These are phyloP conservation scores for Ophiostoma montium DNA, from an alignment of 2,329 filamentous ascomycete species.

Conservation along the genomic window DNA sequence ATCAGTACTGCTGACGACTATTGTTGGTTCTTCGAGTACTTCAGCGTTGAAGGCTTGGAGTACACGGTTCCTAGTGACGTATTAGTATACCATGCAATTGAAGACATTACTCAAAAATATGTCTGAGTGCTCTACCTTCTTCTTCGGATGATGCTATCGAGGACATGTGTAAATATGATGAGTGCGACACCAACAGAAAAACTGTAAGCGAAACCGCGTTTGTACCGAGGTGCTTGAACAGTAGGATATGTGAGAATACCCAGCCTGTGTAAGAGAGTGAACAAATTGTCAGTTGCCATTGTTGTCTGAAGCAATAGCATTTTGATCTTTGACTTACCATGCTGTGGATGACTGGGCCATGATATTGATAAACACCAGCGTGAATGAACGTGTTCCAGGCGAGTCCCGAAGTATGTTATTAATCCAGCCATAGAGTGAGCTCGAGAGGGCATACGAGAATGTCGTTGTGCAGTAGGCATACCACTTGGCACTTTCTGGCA, in stretches of 20 bases:
- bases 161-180: conserved; percentile 1
- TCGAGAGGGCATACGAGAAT: conserved; percentile 35
- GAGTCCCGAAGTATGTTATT: conserved; percentile 34
- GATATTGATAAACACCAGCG: conserved; percentile 28
- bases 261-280: background rate
- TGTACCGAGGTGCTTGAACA: conserved; percentile 2
- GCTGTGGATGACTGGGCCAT: conserved; percentile 40
- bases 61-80: background rate
- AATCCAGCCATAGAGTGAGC: conserved; percentile 41
- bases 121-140: background rate
- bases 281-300: background rate
- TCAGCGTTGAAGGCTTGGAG: background rate
- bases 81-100: too few species aligned
- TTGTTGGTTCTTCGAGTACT: background rate
- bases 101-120: background rate
- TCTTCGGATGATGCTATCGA: background rate
- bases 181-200: conserved; percentile 1
- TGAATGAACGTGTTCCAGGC: conserved; percentile 26
- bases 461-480: conserved; percentile 37
- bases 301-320: too few species aligned
- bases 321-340: conserved; percentile 28
- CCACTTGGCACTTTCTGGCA: conserved; percentile 39
- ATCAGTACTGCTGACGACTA: background rate
- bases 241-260: conserved; percentile 5
- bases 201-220: conserved; percentile 2